These are phyloP conservation scores for Magnolia sinica DNA, from an alignment of 164 flowering plant species.

Conservation along the genomic window DNA sequence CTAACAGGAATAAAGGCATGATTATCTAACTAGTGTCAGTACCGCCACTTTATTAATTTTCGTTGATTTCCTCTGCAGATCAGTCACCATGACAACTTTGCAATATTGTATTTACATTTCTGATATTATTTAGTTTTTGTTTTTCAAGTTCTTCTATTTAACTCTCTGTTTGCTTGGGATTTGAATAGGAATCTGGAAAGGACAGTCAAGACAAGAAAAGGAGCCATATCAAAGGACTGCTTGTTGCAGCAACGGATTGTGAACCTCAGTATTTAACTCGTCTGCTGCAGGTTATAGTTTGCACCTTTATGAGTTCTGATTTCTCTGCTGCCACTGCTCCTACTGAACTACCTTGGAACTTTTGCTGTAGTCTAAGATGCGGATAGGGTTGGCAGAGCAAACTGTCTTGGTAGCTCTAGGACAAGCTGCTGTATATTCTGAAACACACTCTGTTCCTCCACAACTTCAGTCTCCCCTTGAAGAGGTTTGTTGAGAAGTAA, in stretches of 20 bases:
- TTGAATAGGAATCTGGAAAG: slow-evolving; percentile 75
- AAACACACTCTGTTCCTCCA: slow-evolving; percentile 55
- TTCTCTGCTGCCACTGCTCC: not conserved
- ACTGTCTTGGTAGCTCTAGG: slow-evolving; percentile 86
- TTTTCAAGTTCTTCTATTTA: not conserved
- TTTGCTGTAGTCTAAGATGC: slow-evolving; percentile 67
- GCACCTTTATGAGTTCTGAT: not conserved
- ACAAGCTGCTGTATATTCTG: slow-evolving; percentile 81
- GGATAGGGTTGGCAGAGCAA: slow-evolving; percentile 92
- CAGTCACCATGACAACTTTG: not conserved
- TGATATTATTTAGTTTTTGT: not conserved
- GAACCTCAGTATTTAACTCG: slow-evolving; percentile 92
- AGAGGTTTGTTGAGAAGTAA: slow-evolving; percentile 51
- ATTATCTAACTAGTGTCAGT: too few relatives aligned
- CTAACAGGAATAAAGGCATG: too few relatives aligned
- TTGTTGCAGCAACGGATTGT: slow-evolving; percentile 94
- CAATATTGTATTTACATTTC: not conserved
- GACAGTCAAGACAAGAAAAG: slow-evolving; percentile 93
- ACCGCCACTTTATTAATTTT: too few relatives aligned
- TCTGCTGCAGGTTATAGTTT: slow-evolving; percentile 72
- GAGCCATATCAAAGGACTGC: slow-evolving; percentile 76
- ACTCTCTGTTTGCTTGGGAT: slow-evolving; percentile 9
- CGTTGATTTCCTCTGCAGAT: not conserved
- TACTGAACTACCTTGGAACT: slow-evolving; percentile 14
- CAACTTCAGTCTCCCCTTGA: slow-evolving; percentile 64